Base-by-base conservation (phyloP, 2,329 filamentous ascomycete species). In the Trichoderma sp. region DNA sequence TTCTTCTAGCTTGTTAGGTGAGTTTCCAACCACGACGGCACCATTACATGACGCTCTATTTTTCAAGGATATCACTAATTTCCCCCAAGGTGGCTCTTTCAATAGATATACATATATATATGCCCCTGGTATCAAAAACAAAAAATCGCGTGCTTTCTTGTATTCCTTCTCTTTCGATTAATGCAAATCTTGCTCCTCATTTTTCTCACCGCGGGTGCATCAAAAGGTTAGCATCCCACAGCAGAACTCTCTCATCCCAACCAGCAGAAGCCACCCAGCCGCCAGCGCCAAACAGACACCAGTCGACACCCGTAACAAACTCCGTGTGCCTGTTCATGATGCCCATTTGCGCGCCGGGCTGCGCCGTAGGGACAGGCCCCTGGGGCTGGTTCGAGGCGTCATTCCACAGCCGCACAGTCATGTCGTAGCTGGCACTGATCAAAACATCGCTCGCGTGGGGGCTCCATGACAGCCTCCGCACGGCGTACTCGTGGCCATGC, bases 181-280 rank as follows among this genome's bases (percentile, higher is more conserved):
- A 50, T 53, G 62, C 17, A 65, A 17, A 53, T 34, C 39, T 13
- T 8, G 5, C 28, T 20, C 7, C 65, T 9, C 26, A 6, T 4
- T 36, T 17, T 58, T 34, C 13, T 74, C 55, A 79, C 73, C 77
- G 74, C 53, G 76, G 75, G 4, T 72, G 78, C 78, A 82, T 79
- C 47, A 88, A 74, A 74, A 84, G 82, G 73, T 86, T 90, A 50
- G 95, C 93, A 84, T 99, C 96, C 95, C 95, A 99, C 6, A 99
- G 88, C 76, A 97, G 84, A 12, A 99, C 87, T 76, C 90, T 88
- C 83, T 98, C 94, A 78, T 99, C 96, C 96, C 96, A 99, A 1
- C 94, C 95, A 2, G 92, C 93, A 74, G 93, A 97, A 2, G 96
- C 95, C 75, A 95, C 95, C 96, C 96, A 99, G 6, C 96, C 96